phyloP scores from a whole-genome alignment of 768 basidiomycete species.

The Mycena amicta region DNA sequence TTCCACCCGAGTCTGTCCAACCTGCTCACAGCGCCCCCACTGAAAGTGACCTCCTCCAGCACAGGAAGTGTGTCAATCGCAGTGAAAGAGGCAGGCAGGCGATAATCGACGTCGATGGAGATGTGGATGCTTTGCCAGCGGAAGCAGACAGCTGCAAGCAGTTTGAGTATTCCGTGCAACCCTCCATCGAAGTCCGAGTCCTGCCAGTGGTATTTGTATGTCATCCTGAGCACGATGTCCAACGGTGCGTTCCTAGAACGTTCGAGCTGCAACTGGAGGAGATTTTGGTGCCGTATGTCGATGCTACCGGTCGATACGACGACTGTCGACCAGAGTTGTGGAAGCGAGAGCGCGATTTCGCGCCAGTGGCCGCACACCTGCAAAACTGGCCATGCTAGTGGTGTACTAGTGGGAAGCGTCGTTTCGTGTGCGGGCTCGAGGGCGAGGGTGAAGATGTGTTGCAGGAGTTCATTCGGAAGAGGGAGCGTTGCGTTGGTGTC shows the following conservation, averaged over 20 bases:
- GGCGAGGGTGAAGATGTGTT: neutral
- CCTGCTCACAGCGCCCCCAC: neutral
- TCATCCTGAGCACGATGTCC: neutral
- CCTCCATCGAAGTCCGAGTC: neutral
- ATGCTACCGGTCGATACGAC: neutral
- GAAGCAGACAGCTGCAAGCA: neutral
- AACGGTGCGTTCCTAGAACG: neutral
- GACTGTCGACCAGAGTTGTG: neutral
- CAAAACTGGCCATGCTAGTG: neutral
- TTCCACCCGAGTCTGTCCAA: neutral
- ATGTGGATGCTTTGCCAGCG: neutral
- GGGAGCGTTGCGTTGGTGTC: too few species aligned
- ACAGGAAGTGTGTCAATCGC: neutral
- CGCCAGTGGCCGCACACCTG: neutral
- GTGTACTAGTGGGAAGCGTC: neutral
- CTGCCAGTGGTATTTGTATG: neutral
- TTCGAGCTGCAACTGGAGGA: neutral
- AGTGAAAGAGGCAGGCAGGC: neutral
- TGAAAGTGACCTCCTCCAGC: neutral
- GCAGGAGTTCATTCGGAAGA: neutral
- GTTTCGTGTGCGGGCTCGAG: neutral
- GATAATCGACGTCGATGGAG: neutral
- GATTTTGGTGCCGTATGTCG: neutral
- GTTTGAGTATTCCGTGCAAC: neutral
- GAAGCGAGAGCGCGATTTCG: neutral